phyloP scores from a whole-genome alignment of 768 basidiomycete species.

The Clavaria fumosa region DNA sequence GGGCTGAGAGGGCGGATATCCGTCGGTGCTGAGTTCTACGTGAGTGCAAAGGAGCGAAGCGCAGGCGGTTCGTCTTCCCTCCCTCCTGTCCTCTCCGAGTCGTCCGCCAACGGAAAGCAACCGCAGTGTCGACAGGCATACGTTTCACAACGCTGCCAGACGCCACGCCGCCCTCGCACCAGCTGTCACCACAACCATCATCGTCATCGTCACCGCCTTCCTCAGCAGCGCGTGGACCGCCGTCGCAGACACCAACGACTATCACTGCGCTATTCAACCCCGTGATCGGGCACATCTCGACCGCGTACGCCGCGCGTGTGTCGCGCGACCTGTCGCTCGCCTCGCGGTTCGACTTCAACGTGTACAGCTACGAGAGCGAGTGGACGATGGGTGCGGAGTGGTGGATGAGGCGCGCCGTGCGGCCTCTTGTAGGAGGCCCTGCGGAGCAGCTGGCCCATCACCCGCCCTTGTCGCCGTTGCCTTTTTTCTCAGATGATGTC shows the following conservation, averaged over 20 bases:
- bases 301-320: slow-evolving; percentile 81
- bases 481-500: slow-evolving; percentile 29
- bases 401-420: slow-evolving; percentile 69
- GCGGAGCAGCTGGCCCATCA: no score
- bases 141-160: slow-evolving; percentile 91
- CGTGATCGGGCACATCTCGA: slow-evolving; percentile 86
- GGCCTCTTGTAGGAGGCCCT: no score
- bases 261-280: slow-evolving; percentile 93
- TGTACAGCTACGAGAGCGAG: slow-evolving; percentile 94
- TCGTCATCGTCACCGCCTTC: slow-evolving; percentile 23
- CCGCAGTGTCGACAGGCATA: slow-evolving; percentile 75
- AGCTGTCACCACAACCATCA: slow-evolving; percentile 30
- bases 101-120: neutral
- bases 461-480: no score
- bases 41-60: slow-evolving; percentile 85
- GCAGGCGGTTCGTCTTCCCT: slow-evolving; percentile 55
- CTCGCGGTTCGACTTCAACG: slow-evolving; percentile 89
- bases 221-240: slow-evolving; percentile 19
- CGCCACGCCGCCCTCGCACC: slow-evolving; percentile 49
- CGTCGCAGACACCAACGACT: slow-evolving; percentile 79
- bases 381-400: slow-evolving; percentile 93
- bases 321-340: slow-evolving; percentile 75
- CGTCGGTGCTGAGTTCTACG: slow-evolving; percentile 85
- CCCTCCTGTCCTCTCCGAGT: neutral
- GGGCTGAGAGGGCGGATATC: slow-evolving; percentile 84